phyloP scores from a whole-genome alignment of 2,329 filamentous ascomycete genomes.

The Calonectria naviculata region DNA sequence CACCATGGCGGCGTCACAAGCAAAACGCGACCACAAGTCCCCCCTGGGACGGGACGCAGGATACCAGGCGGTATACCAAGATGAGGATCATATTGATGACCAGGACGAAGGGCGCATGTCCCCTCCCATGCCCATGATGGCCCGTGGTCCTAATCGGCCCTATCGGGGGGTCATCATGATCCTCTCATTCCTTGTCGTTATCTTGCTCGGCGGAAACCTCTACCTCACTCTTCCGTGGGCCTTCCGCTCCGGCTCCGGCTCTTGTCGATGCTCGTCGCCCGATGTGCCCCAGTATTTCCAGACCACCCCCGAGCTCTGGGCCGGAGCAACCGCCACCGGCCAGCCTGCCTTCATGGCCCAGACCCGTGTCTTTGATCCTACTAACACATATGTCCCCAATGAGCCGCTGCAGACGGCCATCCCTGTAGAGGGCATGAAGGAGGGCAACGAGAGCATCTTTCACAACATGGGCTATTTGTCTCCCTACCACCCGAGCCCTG shows the following conservation, averaged over 20 bases:
- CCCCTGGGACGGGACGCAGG: constrained; percentile 29
- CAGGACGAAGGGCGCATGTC: constrained; percentile 29
- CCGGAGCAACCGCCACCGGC: constrained; percentile 78
- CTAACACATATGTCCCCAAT: constrained; percentile 74
- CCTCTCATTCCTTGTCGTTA: constrained; percentile 47
- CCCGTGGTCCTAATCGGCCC: constrained; percentile 37
- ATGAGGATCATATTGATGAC: constrained; percentile 39
- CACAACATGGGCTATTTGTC: constrained; percentile 74
- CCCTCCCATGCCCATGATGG: constrained; percentile 25
- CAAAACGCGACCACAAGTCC: constrained; percentile 22
- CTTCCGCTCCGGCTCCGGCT: constrained; percentile 37
- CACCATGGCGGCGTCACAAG: constrained; percentile 33
- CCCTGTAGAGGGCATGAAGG: constrained; percentile 70
- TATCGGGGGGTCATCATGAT: constrained; percentile 45
- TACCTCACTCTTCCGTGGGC: constrained; percentile 49
- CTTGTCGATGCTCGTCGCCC: constrained; percentile 45
- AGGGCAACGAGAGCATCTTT: constrained; percentile 74
- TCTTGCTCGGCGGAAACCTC: constrained; percentile 51
- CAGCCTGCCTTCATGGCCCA: constrained; percentile 76
- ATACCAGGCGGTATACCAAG: constrained; percentile 49
- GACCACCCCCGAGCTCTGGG: constrained; percentile 68
- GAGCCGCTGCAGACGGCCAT: constrained; percentile 77
- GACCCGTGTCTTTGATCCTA: constrained; percentile 74
- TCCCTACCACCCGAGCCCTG: constrained; percentile 77
- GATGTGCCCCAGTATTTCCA: constrained; percentile 72